Percentiles rank a stretch among this genome's conserved stretches.
phyloP scores from a whole-genome alignment of 176 grass and related monocot genomes.

The Cenchrus purpureus region DNA sequence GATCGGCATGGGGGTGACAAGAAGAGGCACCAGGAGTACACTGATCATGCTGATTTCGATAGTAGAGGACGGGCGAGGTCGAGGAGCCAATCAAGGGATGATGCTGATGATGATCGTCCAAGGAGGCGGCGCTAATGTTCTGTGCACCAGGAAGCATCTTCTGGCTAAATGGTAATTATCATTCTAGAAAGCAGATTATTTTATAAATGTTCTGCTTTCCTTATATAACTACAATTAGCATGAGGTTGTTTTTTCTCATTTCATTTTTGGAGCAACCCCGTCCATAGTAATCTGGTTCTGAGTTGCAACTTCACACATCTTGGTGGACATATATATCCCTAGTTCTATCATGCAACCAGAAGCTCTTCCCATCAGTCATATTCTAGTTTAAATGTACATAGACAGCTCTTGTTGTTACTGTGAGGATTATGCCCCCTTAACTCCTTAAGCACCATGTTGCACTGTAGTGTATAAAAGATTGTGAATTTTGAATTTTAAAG shows the following conservation, averaged over 20 bases:
- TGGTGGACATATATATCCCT: conserved; percentile 8
- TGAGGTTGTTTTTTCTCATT: not conserved
- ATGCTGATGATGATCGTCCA: conserved; percentile 40
- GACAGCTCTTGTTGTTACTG: not conserved
- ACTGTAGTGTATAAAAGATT: not conserved
- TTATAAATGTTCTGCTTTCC: not conserved
- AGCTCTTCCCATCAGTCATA: conserved; percentile 10
- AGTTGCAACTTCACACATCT: conserved; percentile 7
- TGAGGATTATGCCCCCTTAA: not conserved
- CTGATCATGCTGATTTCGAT: conserved; percentile 35
- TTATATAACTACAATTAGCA: not conserved
- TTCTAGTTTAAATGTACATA: conserved; percentile 13
- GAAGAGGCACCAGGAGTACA: conserved; percentile 37
- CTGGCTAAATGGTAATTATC: conserved; percentile 44
- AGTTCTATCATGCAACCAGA: not conserved
- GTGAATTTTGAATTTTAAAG: not conserved
- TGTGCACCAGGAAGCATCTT: not conserved
- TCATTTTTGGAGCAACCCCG: conserved; percentile 7
- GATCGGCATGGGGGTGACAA: conserved; percentile 38
- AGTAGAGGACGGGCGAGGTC: conserved; percentile 32
- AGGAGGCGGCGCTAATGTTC: conserved; percentile 17
- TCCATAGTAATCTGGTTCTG: conserved; percentile 11
- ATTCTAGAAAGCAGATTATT: not conserved
- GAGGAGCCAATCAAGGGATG: conserved; percentile 48
- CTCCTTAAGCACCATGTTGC: conserved; percentile 14